Percentiles rank a stretch among this genome's conserved stretches.
These are phyloP conservation scores for Hymenoscyphus infarciens DNA, from an alignment of 2,329 filamentous ascomycete species.

Conservation along the genomic window DNA sequence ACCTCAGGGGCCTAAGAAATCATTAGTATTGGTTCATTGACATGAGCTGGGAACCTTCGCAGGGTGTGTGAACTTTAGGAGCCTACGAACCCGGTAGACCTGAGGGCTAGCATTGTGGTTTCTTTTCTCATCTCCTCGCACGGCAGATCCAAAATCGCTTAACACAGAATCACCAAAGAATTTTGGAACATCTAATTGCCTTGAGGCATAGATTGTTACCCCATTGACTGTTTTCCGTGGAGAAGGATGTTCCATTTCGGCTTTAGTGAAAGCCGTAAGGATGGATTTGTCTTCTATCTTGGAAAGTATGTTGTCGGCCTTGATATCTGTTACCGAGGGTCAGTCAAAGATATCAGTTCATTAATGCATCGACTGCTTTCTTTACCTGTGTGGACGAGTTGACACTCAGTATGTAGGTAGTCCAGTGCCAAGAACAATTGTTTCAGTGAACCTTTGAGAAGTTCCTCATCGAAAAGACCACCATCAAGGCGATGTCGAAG, in stretches of 20 bases:
- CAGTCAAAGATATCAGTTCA: no score
- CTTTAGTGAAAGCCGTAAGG: constrained; percentile 30
- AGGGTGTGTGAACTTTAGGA: constrained; percentile 27
- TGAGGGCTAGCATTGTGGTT: no score
- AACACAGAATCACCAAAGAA: constrained; percentile 37
- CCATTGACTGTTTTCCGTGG: constrained; percentile 42
- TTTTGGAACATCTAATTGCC: constrained; percentile 37
- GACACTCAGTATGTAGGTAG: constrained; percentile 44
- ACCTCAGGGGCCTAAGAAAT: neutral
- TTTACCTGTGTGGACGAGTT: constrained; percentile 45
- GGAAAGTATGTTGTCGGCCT: constrained; percentile 35
- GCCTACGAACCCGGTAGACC: no score
- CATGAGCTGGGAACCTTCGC: constrained; percentile 19
- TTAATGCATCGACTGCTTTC: no score
- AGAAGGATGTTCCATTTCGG: constrained; percentile 25
- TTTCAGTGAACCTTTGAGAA: constrained; percentile 37
- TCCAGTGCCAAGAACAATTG: constrained; percentile 42
- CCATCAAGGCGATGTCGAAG: constrained; percentile 26
- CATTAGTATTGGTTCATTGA: no score
- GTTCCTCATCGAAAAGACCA: constrained; percentile 10
- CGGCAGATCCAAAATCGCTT: constrained; percentile 48
- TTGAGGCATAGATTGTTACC: constrained; percentile 42
- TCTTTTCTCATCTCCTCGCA: constrained; percentile 33
- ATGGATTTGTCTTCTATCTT: constrained; percentile 32
- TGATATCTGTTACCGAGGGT: constrained; percentile 27